Base-by-base conservation (phyloP, 2,329 filamentous ascomycete species). In the Podosphaera fusca region DNA sequence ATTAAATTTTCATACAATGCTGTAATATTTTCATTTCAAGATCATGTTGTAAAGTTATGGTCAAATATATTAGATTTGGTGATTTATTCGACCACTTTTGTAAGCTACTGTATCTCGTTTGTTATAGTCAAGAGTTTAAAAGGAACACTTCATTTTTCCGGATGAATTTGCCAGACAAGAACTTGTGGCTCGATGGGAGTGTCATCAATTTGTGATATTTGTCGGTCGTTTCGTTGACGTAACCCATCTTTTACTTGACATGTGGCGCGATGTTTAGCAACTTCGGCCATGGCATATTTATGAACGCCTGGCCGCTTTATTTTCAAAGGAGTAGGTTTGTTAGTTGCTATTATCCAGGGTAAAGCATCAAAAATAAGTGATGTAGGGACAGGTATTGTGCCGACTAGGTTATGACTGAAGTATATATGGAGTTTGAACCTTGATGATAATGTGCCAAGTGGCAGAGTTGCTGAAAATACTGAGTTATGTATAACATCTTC, bases 241-340 rank as follows among this genome's bases (percentile, higher is more conserved):
- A 60, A 34, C 2, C 47, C 56, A 21, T 58, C 57, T n/a, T 36
- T 42, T 31, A 57, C n/a, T 40, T 58, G 8, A 4, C 57, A 14
- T 30, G 12, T 29, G 21, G 55, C 51, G 10, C 38, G 29, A 10
- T 56, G 31, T 14, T 58, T 60, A 7, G 38, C 6, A n/a, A 59
- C 29, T 47, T 58, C 56, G 2, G 49, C 52, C 51, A 58, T 59
- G 4, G 58, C 57, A 30, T 57, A 56, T 21, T 55, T 58, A 30
- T 58, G 30, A 8, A 56, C 40, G 3, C 8, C 30, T 38, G 56
- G 42, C 31, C 56, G 8, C 42, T 59, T 34, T 7, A 14, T 49
- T n/a, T 34, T 47, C 3, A 55, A 47, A 8, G 36, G 30, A 34
- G 38, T 29, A 12, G 33, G 49, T 31, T n/a, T 14, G 14, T 31